Base-by-base conservation (phyloP, 352 stramenopile genomes). In the Phytophthora foliorum region DNA sequence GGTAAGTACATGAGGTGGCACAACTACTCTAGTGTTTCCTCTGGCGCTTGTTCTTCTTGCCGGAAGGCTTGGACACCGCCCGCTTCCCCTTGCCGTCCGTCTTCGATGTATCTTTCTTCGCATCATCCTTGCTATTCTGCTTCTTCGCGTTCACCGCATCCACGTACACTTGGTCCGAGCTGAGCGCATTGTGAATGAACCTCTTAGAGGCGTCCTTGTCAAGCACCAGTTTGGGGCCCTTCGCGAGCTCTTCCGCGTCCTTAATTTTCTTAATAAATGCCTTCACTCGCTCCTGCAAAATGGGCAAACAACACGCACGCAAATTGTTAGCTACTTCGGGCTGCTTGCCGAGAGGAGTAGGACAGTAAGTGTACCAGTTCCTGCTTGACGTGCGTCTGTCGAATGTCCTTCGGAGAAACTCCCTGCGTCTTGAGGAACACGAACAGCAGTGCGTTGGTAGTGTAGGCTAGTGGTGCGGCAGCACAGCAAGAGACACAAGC, bases 191-290 rank as follows among this genome's bases (percentile, higher is more conserved):
- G 72, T 97, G 84, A 44, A 97, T 86, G 54, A 95, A 89, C 25
- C 89, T 86, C 59, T 92, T 92, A 17, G 86, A 89, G 17, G 86
- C 86, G 27, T 87, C 83, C 67, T 91, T 92, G 62, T 95, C 89
- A 24, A 97, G 74, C 67, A 83, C 72, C 24, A 95, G 70, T 56
- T 86, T 86, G 5, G 86, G 89, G 0, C 84, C 86, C 74, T 94
- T 94, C 1, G 81, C 78, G 31, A 93, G 69, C 62, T 94, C 87
- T 57, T 97, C 88, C n/a, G 87, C 79, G 60, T 94, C 88, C 61
- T 94, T 97, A 63, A 97, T 97, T 61, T 94, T 95, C 75, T 95
- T 92, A 48, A 97, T 86, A 58, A 95, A 97, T 14, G 72, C 61
- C 72, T 97, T 95, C 39, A 97, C 89, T 31, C 89, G 89, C 42